These are phyloP conservation scores for Phytophthora citricola DNA, from an alignment of 352 stramenopile species.

Conservation along the genomic window DNA sequence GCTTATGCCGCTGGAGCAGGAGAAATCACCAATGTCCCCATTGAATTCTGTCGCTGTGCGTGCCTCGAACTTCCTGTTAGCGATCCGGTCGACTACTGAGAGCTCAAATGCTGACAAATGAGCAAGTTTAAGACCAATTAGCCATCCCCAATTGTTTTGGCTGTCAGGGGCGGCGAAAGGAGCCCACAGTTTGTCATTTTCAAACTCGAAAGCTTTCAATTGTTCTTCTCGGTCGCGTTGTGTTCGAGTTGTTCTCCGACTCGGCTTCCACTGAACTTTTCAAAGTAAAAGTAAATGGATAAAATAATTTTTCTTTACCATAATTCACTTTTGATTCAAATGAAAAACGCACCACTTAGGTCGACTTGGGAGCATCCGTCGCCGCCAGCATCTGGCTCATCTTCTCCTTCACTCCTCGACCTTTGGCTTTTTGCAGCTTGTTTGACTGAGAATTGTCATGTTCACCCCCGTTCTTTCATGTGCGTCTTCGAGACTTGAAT, in stretches of 20 bases:
- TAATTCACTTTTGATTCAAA: too few relatives aligned
- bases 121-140: slow-evolving; percentile 72
- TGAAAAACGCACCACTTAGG: too few relatives aligned
- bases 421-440: too few relatives aligned
- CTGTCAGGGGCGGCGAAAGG: slow-evolving; percentile 45
- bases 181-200: slow-evolving; percentile 54
- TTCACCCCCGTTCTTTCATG: too few relatives aligned
- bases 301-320: too few relatives aligned
- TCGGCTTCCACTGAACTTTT: background rate
- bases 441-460: too few relatives aligned
- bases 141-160: slow-evolving; percentile 52
- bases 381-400: too few relatives aligned
- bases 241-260: slow-evolving; percentile 53
- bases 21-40: slow-evolving; percentile 18
- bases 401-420: too few relatives aligned
- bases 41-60: slow-evolving; percentile 55
- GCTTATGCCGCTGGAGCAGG: slow-evolving; percentile 31
- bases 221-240: slow-evolving; percentile 48
- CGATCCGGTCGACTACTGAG: slow-evolving; percentile 54
- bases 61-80: slow-evolving; percentile 56
- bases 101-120: slow-evolving; percentile 61
- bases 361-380: too few relatives aligned
- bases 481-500: too few relatives aligned
- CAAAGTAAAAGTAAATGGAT: too few relatives aligned
- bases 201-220: slow-evolving; percentile 34